phyloP scores from a whole-genome alignment of 306 rosid species.

The Dalbergia oliveri region DNA sequence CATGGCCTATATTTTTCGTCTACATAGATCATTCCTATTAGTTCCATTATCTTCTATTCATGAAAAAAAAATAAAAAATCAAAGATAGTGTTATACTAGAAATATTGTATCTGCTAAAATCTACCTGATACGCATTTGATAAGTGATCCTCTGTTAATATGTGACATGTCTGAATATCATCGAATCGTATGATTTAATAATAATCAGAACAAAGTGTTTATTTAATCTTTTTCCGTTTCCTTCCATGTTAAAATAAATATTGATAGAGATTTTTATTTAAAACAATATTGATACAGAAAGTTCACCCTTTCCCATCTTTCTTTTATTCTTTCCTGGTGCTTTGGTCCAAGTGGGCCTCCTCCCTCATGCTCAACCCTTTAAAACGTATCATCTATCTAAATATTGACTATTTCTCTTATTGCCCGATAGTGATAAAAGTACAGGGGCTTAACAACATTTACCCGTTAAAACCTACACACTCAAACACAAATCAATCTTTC shows the following conservation, averaged over 20 bases:
- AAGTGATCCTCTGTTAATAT: slow-evolving; percentile 1
- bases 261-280: background rate
- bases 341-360: background rate
- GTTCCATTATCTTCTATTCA: too few relatives aligned
- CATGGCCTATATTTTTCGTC: too few relatives aligned
- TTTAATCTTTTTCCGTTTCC: background rate
- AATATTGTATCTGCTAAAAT: background rate
- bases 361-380: slow-evolving; percentile 42
- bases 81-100: background rate
- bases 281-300: too few relatives aligned
- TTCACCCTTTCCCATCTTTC: background rate
- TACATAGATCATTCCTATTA: too few relatives aligned
- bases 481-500: too few relatives aligned
- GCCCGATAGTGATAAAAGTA: background rate
- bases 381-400: background rate
- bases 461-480: background rate
- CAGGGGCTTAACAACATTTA: background rate
- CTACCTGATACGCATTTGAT: background rate
- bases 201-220: background rate
- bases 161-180: background rate
- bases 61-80: too few relatives aligned
- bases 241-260: background rate
- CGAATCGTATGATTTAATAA: slow-evolving; percentile 28
- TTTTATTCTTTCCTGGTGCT: slow-evolving; percentile 36
- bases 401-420: background rate